phyloP scores from a whole-genome alignment of 192 early-diverging fungal genomes.

The Linderina pennispora region DNA sequence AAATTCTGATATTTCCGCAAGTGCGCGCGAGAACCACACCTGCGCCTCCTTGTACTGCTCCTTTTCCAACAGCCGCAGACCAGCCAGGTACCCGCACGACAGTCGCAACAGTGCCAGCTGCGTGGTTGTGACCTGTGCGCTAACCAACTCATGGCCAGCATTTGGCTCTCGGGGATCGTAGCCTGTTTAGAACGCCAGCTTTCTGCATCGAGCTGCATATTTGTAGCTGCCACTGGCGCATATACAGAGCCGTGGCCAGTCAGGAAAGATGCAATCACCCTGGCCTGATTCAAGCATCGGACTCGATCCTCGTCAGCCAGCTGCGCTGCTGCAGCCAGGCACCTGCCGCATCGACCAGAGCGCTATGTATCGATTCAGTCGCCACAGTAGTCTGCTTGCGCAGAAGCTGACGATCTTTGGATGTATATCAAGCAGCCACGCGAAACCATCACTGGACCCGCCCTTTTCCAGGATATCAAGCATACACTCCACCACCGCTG shows the following conservation, averaged over 20 bases:
- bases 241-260: background rate
- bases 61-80: constrained; percentile 29
- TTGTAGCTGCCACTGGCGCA: background rate
- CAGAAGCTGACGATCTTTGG: constrained; percentile 13
- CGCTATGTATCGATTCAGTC: background rate
- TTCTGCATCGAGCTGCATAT: too few relatives aligned
- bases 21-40: constrained; percentile 16
- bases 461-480: background rate
- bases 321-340: constrained; percentile 11
- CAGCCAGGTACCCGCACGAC: constrained; percentile 25
- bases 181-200: background rate
- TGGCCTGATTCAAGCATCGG: too few relatives aligned
- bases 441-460: background rate
- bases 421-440: constrained; percentile 15
- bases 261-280: constrained; percentile 4
- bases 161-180: constrained; percentile 22
- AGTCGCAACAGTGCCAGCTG: constrained; percentile 14
- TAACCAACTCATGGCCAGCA: constrained; percentile 3
- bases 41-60: constrained; percentile 16
- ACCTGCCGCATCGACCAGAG: background rate
- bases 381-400: background rate
- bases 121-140: constrained; percentile 1
- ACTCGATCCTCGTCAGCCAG: too few relatives aligned
- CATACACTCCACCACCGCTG: constrained; percentile 8
- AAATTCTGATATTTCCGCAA: background rate